phyloP scores from a whole-genome alignment of 208 protist species.

The Sergeia podlipaevii region DNA sequence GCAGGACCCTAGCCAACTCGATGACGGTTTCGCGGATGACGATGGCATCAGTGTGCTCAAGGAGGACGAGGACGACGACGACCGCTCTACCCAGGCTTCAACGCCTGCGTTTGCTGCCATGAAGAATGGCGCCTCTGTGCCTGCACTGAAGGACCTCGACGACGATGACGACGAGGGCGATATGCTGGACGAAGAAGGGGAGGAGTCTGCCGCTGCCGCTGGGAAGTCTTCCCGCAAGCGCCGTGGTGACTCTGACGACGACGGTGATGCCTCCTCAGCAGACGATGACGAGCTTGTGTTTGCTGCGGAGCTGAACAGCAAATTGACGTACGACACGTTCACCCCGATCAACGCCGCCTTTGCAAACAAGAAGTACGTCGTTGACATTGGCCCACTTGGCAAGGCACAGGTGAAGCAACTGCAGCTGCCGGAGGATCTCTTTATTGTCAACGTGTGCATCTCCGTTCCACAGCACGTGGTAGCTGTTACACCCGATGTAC shows the following conservation, averaged over 20 bases:
- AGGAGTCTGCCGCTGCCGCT: conserved; percentile 8
- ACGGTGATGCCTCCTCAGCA: conserved; percentile 7
- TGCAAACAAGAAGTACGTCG: conserved; percentile 37
- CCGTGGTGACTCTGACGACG: conserved; percentile 8
- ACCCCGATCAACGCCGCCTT: conserved; percentile 27
- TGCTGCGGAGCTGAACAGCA: background rate
- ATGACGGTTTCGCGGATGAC: conserved; percentile 15
- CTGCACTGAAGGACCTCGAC: background rate
- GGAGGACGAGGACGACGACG: conserved; percentile 16
- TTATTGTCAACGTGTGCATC: conserved; percentile 72
- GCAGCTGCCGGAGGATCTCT: conserved; percentile 51
- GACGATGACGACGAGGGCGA: conserved; percentile 11
- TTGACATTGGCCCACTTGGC: conserved; percentile 55
- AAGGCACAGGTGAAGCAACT: conserved; percentile 27
- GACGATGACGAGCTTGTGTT: background rate
- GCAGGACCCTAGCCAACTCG: conserved; percentile 11
- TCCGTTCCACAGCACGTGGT: conserved; percentile 41
- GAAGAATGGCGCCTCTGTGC: background rate
- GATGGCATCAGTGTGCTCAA: conserved; percentile 3
- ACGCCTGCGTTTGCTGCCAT: too few relatives aligned
- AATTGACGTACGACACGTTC: conserved; percentile 51
- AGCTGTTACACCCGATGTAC: conserved; percentile 75
- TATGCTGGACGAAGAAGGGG: conserved; percentile 12
- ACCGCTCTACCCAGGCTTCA: conserved; percentile 8
- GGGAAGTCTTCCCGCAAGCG: background rate